These are phyloP conservation scores for Emergomyces pasteurianus DNA, from an alignment of 2,329 filamentous ascomycete species.

Conservation along the genomic window DNA sequence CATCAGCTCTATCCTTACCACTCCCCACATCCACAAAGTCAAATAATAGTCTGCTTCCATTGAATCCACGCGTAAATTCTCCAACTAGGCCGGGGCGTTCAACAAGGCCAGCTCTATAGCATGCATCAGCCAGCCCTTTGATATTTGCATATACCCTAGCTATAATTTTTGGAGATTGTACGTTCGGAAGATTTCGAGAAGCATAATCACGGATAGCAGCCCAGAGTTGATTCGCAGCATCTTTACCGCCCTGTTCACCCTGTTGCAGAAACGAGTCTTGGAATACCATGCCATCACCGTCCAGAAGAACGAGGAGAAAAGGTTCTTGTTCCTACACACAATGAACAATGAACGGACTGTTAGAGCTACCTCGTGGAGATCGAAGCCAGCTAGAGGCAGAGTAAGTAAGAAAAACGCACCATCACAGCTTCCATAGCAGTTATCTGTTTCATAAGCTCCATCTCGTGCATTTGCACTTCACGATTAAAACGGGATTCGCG, in stretches of 20 bases:
- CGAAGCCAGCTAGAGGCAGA: too few relatives aligned
- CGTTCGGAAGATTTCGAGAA: conserved; percentile 26
- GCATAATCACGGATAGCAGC: conserved; percentile 34
- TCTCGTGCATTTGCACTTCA: conserved; percentile 36
- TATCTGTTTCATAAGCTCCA: conserved; percentile 37
- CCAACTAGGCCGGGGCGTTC: conserved; percentile 32
- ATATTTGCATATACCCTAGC: conserved; percentile 44
- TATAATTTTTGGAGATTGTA: conserved; percentile 38
- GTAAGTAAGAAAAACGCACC: conserved; percentile 24
- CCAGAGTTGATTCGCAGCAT: conserved; percentile 40
- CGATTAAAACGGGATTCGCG: conserved; percentile 37
- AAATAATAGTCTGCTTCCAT: conserved; percentile 38
- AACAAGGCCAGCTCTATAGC: conserved; percentile 35
- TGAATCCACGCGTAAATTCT: conserved; percentile 46
- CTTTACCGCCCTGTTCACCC: conserved; percentile 42
- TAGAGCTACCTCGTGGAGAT: not conserved
- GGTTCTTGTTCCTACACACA: conserved; percentile 37
- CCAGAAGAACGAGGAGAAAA: conserved; percentile 43
- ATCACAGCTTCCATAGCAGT: conserved; percentile 34
- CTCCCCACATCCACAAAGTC: conserved; percentile 39
- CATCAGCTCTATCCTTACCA: conserved; percentile 33
- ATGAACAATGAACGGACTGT: conserved; percentile 6
- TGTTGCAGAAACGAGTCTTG: conserved; percentile 37
- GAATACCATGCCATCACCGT: conserved; percentile 47
- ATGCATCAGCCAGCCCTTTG: conserved; percentile 38